Conservation (phyloP, 208 protist species). For the Phytomonas francai region DNA sequence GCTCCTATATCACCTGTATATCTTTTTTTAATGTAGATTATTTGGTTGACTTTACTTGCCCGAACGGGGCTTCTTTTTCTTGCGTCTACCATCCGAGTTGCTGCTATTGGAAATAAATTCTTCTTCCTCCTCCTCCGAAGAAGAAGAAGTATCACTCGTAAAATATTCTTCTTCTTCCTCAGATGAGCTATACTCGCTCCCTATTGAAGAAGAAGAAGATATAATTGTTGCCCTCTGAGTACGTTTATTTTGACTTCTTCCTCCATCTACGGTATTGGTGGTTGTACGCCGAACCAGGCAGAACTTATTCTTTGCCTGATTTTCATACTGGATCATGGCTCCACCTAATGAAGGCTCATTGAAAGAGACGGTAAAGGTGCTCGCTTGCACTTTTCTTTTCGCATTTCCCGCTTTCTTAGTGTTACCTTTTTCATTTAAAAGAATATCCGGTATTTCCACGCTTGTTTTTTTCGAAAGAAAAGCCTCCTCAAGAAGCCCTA, state of each 20-base stretch:
- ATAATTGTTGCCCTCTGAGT: conserved; percentile 23
- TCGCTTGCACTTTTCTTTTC: neutral
- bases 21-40: too few relatives aligned
- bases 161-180: neutral
- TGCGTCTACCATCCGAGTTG: too few relatives aligned
- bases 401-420: neutral
- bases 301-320: conserved; percentile 24
- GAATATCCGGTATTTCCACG: conserved; percentile 19
- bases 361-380: conserved; percentile 59
- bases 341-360: conserved; percentile 25
- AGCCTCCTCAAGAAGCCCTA: conserved; percentile 38
- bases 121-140: neutral
- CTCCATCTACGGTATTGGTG: conserved; percentile 19
- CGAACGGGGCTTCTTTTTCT: too few relatives aligned
- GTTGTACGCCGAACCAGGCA: conserved; percentile 31
- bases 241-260: neutral
- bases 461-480: conserved; percentile 20
- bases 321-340: conserved; percentile 51
- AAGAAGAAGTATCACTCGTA: neutral
- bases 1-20: too few relatives aligned
- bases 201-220: conserved; percentile 15
- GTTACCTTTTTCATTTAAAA: conserved; percentile 16
- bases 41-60: too few relatives aligned
- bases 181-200: conserved; percentile 11
- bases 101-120: too few relatives aligned